These are phyloP conservation scores for Tylopilus intermedius DNA, from an alignment of 768 basidiomycete species.

Conservation along the genomic window DNA sequence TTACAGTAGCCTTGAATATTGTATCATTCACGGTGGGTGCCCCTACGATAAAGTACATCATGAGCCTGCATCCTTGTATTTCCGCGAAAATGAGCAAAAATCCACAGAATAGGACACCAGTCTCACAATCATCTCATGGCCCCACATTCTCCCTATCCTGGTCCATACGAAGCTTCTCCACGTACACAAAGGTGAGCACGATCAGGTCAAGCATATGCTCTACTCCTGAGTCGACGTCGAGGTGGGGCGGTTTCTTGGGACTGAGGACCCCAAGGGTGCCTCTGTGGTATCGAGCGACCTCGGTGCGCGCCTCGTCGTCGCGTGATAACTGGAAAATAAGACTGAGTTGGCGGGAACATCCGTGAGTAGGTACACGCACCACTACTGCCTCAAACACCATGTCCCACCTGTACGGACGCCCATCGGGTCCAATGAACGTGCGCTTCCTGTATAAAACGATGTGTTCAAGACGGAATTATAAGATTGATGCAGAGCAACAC, in stretches of 20 bases:
- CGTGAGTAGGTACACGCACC: constrained; percentile 9
- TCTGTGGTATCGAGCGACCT: constrained; percentile 20
- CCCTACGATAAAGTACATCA: constrained; percentile 10
- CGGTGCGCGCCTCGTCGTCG: constrained; percentile 10
- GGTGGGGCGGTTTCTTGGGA: constrained; percentile 13
- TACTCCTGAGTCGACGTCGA: constrained; percentile 18
- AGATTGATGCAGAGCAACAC: not conserved
- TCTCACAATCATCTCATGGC: constrained; percentile 6
- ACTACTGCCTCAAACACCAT: constrained; percentile 12
- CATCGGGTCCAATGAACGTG: constrained; percentile 32
- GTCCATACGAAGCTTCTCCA: constrained; percentile 29
- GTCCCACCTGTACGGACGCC: constrained; percentile 32
- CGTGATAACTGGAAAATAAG: constrained; percentile 15
- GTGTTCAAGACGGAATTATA: not conserved
- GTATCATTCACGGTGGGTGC: constrained; percentile 6
- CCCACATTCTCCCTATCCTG: constrained; percentile 12
- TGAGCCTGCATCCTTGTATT: not conserved
- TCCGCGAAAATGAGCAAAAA: constrained; percentile 1
- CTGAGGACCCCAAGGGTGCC: constrained; percentile 19
- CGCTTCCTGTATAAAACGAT: constrained; percentile 15
- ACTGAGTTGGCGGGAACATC: not conserved
- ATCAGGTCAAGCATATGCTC: constrained; percentile 26
- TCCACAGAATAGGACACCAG: not conserved
- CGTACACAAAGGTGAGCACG: constrained; percentile 29
- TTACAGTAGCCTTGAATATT: not conserved